Conservation (phyloP, 23 red algal species). For the Gracilariopsis chorda region DNA sequence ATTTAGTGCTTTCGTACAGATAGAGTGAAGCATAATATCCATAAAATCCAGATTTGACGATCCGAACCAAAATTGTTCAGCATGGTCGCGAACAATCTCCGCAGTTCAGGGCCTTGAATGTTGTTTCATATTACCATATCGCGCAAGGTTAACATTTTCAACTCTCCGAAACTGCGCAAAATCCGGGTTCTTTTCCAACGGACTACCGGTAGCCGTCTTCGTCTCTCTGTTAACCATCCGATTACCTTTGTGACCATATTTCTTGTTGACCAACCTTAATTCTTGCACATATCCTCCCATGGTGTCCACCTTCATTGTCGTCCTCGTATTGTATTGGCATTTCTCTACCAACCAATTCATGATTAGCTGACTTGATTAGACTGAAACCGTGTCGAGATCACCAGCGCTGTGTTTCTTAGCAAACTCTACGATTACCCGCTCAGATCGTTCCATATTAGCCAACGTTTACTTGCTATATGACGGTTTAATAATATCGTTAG, state of each 20-base stretch:
- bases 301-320: neutral
- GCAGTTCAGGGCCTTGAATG: neutral
- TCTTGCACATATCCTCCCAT: neutral
- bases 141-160: neutral
- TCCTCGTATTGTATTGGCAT: neutral
- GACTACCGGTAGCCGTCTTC: neutral
- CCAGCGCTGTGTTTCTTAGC: neutral
- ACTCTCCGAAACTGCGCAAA: neutral
- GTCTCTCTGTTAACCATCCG: neutral
- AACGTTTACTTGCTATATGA: neutral
- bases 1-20: neutral
- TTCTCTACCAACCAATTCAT: neutral
- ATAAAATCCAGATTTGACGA: neutral
- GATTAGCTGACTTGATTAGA: neutral
- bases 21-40: neutral
- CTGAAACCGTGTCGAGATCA: neutral
- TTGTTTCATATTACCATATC: neutral
- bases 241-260: neutral
- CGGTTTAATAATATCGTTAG: neutral
- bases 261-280: neutral
- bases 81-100: constrained; percentile 5
- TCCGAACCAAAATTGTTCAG: neutral
- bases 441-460: neutral
- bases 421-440: neutral
- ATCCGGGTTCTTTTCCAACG: neutral